Conservation (phyloP, 192 early-diverging fungal genomes). For the Coemansia sp. region DNA sequence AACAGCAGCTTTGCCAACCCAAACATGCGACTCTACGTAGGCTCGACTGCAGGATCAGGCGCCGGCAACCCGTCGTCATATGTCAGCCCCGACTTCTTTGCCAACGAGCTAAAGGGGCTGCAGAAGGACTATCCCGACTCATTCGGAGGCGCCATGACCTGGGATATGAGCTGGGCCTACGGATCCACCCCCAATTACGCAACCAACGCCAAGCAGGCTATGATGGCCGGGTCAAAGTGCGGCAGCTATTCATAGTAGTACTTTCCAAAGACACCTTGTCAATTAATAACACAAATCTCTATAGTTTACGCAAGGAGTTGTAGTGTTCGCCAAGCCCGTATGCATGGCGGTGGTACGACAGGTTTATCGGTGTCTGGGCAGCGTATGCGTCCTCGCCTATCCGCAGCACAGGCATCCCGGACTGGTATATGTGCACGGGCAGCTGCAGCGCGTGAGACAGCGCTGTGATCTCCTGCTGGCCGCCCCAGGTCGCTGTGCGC, state of each 20-base stretch:
- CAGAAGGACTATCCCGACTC: constrained; percentile 38
- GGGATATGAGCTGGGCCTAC: constrained; percentile 56
- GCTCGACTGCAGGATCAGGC: constrained; percentile 54
- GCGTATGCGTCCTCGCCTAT: constrained; percentile 72
- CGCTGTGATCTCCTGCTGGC: constrained; percentile 87
- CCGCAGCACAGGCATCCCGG: constrained; percentile 71
- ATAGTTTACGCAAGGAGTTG: constrained; percentile 69
- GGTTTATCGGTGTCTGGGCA: constrained; percentile 59
- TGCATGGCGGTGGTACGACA: constrained; percentile 88
- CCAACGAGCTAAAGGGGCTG: constrained; percentile 35
- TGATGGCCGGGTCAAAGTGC: constrained; percentile 37
- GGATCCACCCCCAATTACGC: constrained; percentile 47
- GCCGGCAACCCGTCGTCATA: constrained; percentile 54
- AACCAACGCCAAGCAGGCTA: constrained; percentile 44
- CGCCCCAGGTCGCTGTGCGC: constrained; percentile 87
- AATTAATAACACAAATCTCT: neutral
- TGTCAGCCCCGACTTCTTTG: constrained; percentile 47
- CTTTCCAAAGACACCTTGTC: neutral
- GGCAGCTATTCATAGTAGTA: neutral
- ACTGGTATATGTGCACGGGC: constrained; percentile 85
- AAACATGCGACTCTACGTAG: constrained; percentile 58
- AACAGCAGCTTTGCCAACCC: constrained; percentile 56
- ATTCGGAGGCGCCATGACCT: constrained; percentile 75
- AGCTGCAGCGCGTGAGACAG: constrained; percentile 69
- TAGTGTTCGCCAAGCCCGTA: constrained; percentile 97